Percentiles rank a stretch among this genome's conserved stretches.
These are phyloP conservation scores for Striga hermonthica DNA, from an alignment of 305 asterid species.

Conservation along the genomic window DNA sequence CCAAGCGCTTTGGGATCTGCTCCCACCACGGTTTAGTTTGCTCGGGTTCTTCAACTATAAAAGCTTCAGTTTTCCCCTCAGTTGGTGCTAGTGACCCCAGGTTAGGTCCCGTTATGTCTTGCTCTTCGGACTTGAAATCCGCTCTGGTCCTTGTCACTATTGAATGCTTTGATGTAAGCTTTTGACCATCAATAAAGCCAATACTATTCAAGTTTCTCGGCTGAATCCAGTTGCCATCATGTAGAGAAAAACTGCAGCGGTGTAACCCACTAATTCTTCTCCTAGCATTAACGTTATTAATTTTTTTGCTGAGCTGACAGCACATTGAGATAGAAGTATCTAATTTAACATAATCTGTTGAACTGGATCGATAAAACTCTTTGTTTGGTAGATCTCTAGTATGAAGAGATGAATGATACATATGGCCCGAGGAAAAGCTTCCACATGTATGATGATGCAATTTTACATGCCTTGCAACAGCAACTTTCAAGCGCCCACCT, in stretches of 20 bases:
- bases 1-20: conserved; percentile 74
- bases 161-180: conserved; percentile 37
- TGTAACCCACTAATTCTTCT: conserved; percentile 39
- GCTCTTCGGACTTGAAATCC: conserved; percentile 73
- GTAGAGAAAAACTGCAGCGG: conserved; percentile 40
- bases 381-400: conserved; percentile 35
- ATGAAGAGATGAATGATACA: conserved; percentile 23
- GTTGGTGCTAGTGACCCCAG: conserved; percentile 30
- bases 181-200: conserved; percentile 40
- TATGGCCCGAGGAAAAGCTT: conserved; percentile 33
- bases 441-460: conserved; percentile 13
- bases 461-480: conserved; percentile 34
- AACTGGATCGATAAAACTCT: conserved; percentile 32
- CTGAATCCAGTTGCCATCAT: conserved; percentile 39
- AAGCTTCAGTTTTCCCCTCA: conserved; percentile 51
- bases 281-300: conserved; percentile 35
- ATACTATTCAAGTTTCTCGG: conserved; percentile 44
- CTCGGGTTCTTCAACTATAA: conserved; percentile 40
- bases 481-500: conserved; percentile 36
- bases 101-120: conserved; percentile 48
- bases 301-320: conserved; percentile 34
- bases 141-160: conserved; percentile 57
- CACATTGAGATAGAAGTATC: conserved; percentile 32
- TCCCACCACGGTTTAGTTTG: conserved; percentile 57
- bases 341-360: conserved; percentile 33